Percentiles rank a stretch among this genome's conserved stretches.
Conservation (phyloP, 257 asterid species). For the Jaltomata sinuosa region DNA sequence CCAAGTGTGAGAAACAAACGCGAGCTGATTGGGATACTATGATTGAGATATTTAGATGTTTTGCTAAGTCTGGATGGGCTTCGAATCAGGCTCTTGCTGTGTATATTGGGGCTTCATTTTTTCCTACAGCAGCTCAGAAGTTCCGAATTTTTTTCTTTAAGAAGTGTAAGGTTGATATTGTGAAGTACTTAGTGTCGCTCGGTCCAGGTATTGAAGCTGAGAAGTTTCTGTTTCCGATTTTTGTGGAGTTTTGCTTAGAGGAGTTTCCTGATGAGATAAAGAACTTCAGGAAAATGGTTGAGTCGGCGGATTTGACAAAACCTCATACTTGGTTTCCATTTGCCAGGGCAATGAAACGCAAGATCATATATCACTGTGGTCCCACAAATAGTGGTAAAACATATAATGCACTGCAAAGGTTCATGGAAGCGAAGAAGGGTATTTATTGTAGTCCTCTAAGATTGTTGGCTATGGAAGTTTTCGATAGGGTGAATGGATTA, state of each 20-base stretch:
- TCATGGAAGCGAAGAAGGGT: slow-evolving; percentile 90
- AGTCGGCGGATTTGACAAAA: slow-evolving; percentile 81
- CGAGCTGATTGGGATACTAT: slow-evolving; percentile 45
- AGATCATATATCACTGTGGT: slow-evolving; percentile 81
- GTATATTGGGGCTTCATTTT: slow-evolving; percentile 72
- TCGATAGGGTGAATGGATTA: slow-evolving; percentile 74
- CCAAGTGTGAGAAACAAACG: slow-evolving; percentile 16
- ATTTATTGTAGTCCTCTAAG: slow-evolving; percentile 94
- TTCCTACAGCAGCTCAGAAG: slow-evolving; percentile 56
- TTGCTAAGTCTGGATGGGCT: slow-evolving; percentile 76
- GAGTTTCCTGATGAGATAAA: slow-evolving; percentile 63
- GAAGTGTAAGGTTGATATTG: slow-evolving; percentile 40
- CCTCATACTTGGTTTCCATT: slow-evolving; percentile 98
- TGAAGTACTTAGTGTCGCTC: slow-evolving; percentile 44
- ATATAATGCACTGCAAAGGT: slow-evolving; percentile 85
- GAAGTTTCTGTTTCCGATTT: slow-evolving; percentile 70
- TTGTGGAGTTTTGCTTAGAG: slow-evolving; percentile 79
- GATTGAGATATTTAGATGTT: slow-evolving; percentile 41
- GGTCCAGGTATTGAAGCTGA: slow-evolving; percentile 69
- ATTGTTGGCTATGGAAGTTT: slow-evolving; percentile 96
- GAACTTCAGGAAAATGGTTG: slow-evolving; percentile 68
- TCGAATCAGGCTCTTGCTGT: slow-evolving; percentile 73
- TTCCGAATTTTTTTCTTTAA: slow-evolving; percentile 44
- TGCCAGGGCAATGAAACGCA: slow-evolving; percentile 95
- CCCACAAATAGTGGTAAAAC: slow-evolving; percentile 98